These are phyloP conservation scores for Nymphaea thermarum DNA, from an alignment of 164 flowering plant species.

Conservation along the genomic window DNA sequence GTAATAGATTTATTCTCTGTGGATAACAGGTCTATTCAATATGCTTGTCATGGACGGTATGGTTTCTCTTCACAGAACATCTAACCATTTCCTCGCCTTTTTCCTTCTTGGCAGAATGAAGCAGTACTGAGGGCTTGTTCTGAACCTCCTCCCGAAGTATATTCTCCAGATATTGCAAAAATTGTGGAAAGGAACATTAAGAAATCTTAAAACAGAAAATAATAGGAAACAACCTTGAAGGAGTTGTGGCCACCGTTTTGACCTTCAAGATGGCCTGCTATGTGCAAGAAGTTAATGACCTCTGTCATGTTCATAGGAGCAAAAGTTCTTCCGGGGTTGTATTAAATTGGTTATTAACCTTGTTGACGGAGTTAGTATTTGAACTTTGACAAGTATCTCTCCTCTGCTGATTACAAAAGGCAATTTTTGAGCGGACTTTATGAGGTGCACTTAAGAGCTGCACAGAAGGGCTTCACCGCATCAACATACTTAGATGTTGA, in stretches of 20 bases:
- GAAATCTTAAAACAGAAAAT: too few relatives aligned
- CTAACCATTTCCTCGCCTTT: not conserved
- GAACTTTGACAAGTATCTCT: too few relatives aligned
- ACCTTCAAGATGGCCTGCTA: not conserved
- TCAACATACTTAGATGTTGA: not conserved
- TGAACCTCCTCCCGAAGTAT: conserved; percentile 20
- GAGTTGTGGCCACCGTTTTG: not conserved
- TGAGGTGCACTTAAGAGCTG: not conserved
- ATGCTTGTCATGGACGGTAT: not conserved
- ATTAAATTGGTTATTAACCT: not conserved
- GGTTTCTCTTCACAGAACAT: not conserved
- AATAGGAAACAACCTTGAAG: not conserved
- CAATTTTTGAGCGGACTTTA: not conserved
- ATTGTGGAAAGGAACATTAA: conserved; percentile 4
- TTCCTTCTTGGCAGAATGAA: conserved; percentile 17
- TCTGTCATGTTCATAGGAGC: not conserved
- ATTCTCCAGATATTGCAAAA: conserved; percentile 6
- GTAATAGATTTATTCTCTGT: too few relatives aligned
- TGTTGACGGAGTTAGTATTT: not conserved
- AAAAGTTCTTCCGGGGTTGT: too few relatives aligned
- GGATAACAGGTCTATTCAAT: not conserved
- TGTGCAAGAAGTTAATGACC: not conserved
- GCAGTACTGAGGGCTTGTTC: conserved; percentile 30
- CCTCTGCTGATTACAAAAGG: not conserved
- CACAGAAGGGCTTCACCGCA: not conserved